These are phyloP conservation scores for Leishmania major DNA, from an alignment of 208 protist genomes.

Conservation along the genomic window DNA sequence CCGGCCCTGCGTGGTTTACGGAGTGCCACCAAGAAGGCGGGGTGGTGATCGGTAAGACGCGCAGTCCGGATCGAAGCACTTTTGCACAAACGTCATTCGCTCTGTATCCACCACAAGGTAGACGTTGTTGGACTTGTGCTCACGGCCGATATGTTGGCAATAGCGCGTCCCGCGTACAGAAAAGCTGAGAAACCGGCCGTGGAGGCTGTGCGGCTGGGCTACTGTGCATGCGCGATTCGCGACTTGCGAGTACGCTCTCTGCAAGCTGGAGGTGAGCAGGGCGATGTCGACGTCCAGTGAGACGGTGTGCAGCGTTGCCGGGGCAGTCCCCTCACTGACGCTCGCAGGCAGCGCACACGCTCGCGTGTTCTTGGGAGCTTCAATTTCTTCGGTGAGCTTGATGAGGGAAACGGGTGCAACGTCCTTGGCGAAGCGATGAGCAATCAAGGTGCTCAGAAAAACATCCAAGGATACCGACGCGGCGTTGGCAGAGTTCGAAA, in stretches of 20 bases:
- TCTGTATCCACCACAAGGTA: slow-evolving; percentile 69
- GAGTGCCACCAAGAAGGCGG: not conserved
- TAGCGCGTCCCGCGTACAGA: slow-evolving; percentile 63
- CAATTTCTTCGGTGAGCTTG: not conserved
- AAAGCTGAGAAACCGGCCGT: slow-evolving; percentile 44
- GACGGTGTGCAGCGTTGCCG: not conserved
- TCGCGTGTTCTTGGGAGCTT: not conserved
- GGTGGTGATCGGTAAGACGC: slow-evolving; percentile 39
- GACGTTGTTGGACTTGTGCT: slow-evolving; percentile 84
- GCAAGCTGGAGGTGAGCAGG: slow-evolving; percentile 19
- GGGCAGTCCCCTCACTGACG: not conserved
- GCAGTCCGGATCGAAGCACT: slow-evolving; percentile 90
- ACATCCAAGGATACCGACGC: not conserved
- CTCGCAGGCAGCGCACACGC: not conserved
- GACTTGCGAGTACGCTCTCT: slow-evolving; percentile 29
- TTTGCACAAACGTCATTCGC: slow-evolving; percentile 55
- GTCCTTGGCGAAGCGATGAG: not conserved
- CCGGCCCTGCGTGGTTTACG: not conserved
- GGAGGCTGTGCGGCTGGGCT: slow-evolving; percentile 10
- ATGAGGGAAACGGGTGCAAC: not conserved
- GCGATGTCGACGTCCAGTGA: not conserved
- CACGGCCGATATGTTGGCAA: slow-evolving; percentile 66
- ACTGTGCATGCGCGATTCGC: slow-evolving; percentile 38
- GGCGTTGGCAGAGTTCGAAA: not conserved
- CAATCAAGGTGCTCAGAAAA: slow-evolving; percentile 7